Evolutionary conservation across 306 rosid species (phyloP), one percentile per base, ranked within the genome.

Genomic region (Nissolia schottii): DNA sequence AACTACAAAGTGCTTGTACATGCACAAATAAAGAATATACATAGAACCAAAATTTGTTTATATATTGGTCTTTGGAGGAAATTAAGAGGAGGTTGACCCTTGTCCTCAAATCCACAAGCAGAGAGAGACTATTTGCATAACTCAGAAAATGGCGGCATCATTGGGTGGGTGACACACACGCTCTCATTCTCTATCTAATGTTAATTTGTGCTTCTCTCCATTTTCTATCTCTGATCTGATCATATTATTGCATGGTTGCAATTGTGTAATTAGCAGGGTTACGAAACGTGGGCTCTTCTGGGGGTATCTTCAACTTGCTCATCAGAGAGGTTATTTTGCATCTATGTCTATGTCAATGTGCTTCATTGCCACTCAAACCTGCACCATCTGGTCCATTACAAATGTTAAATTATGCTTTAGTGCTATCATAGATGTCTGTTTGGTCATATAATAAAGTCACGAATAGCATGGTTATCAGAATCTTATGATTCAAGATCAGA

Each of bases 251-350:
- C n/a, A n/a, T 51, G 29, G 3, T 68, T 28, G 31, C 14, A 37
- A 34, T 37, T 8, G 2, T 81, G 76, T 66, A 77, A 8, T 70
- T 66, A 15, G 41, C 35, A 73, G 83, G 70, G 13, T 31, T 29
- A 11, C 58, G 70, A 64, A 73, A 15, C 25, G 32, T 74, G 19
- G 64, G 32, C 9, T 46, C 75, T 23, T 6, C 84, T 67, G 61
- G 57, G 11, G 6, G 62, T 7, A 4, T 25, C 65, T 60, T 81
- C 43, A 64, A 15, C 57, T 66, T 76, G 67, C 20, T 67, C 14
- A 67, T 63, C 66, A 82, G 71, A 37, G 76, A 78, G 87, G 94
- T 84, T 49, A 16, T 0, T 18, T 34, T 18, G 15, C 40, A 6
- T 22, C 61, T 29, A 4, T 41, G 1, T 13, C 31, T 32, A 19